Base-by-base conservation (phyloP, 2,329 filamentous ascomycete genomes). In the Diaporthe capsici region DNA sequence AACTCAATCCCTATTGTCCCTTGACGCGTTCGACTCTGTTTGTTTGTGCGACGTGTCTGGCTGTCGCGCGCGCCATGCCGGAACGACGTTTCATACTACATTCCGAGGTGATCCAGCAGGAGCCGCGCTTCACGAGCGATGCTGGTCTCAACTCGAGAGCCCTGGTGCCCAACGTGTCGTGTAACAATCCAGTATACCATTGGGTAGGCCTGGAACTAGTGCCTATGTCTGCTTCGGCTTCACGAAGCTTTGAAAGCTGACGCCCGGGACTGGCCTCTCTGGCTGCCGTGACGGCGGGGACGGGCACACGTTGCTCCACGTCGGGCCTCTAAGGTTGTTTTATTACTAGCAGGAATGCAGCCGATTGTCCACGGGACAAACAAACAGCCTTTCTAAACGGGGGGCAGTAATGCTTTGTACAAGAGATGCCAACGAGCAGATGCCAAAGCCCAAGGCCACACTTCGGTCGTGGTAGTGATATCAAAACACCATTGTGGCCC, bases 401-500 rank as follows among this genome's bases (percentile, higher is more conserved):
- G 49, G 7, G 65, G 15, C 42, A 49, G 28, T 13, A n/a, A 37
- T 67, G 25, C 34, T 55, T 55, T n/a, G n/a, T 42, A 55, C 65
- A 70, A 53, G n/a, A 42, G 5, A 42, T 55, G 25, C 15, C 65
- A 55, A n/a, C n/a, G n/a, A n/a, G n/a, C n/a, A n/a, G n/a, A 61
- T 39, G 57, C 57, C 12, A 28, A 13, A 37, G 22, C 22, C 22
- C 28, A 37, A 37, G 20, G 6, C 49, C 47, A 20, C n/a, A 37
- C 34, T 37, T 37, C 34, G 22, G 15, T 37, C 34, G n/a, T 42
- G 25, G n/a, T 28, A 20, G 34, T 51, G 13, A 39, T 39, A 4
- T 25, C 17, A 58, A 17, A 49, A 37, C 31, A 37, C 6, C 13
- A 31, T 28, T 20, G 17, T 71, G 37, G 42, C 6, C 39, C n/a